Base-by-base conservation (phyloP, 192 early-diverging fungal genomes). In the Phycomyces nitens region DNA sequence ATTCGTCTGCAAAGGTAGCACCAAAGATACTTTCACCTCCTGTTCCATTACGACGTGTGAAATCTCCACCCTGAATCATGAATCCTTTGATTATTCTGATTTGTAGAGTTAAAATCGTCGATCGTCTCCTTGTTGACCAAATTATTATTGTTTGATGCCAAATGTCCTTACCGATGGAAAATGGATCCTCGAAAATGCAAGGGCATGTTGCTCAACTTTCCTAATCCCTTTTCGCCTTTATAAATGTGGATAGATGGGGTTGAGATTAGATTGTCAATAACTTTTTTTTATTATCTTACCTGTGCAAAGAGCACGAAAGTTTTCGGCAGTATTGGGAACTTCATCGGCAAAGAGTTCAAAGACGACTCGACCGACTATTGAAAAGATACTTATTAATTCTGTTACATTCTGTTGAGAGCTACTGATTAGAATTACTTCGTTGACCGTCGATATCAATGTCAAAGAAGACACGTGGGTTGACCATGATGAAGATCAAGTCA, bases 51-150 rank as follows among this genome's bases (percentile, higher is more conserved):
- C 88, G 76, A 67, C 83, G 70, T 21, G 85, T 80, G 69, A 88
- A 89, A 65, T 92, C 88, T 39, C 94, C 93, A 40, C 92, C 94
- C 70, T 98, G 96, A 39, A 90, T 81, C 95, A 97, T 97, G 71
- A 99, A 99, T 9, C 85, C 90, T 43, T 90, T 85, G 52, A 99
- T 96, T 23, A 97, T 75, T 24, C 92, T 66, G 9, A 20, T 39
- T 23, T 23, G 11, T 0, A 52, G 5, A 51, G 40, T 54, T 5
- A 57, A 26, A 22, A 63, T 38, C 56, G 2, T 58, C 8, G 9
- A 58, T 58, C 26, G 1, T 16, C 21, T 15, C 54, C 2, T 5
- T 5, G 3, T 7, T 5, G 29, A 5, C 29, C 29, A 34, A 34
- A 34, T 34, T 34, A 34, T 34, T 34, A 5, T 5, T 34, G 3